Base-by-base conservation (phyloP, 2,329 filamentous ascomycete species). In the Colletotrichum tofieldiae region DNA sequence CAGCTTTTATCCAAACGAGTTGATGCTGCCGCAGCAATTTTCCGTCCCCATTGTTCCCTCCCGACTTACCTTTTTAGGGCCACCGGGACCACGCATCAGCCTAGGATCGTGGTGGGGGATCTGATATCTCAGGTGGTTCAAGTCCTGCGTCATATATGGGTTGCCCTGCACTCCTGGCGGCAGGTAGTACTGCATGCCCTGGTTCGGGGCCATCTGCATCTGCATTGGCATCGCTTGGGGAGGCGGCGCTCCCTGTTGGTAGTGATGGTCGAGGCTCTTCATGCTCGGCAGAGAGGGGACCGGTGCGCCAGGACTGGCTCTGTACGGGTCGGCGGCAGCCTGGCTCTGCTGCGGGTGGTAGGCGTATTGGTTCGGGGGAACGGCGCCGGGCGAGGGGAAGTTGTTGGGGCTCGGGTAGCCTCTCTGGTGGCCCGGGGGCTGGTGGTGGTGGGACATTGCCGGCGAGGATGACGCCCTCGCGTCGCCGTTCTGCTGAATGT, bases 61-160 rank as follows among this genome's bases (percentile, higher is more conserved):
- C 35, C 39, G 47, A 79, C 82, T 67, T 84, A 90, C 88, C 87
- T 90, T 90, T 76, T 90, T 90, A 51, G 88, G 86, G 26, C 87
- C 86, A 63, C 86, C 84, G 56, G 84, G 82, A 52, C 84, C 83
- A 58, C 88, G 74, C 58, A 87, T 79, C 63, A 82, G 81, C 58
- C 86, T 83, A 43, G 86, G 85, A 67, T 89, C 87, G 62, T 84
- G 84, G 16, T 83, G 81, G 41, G 86, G 83, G 47, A 89, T 76
- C 43, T 84, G 80, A 75, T 87, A 88, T 68, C 87, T 81, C 65
- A 89, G 77, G n/a, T 82, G 82, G 72, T 88, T 85, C 11, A 82
- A 76, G 67, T 82, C 82, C 81, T 82, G 75, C 74, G 79, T 73
- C 55, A 73, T 47, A 29, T 73, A 73, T 47, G 67, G 67, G 14